Evolutionary conservation across 495 filamentous ascomycete genomes (phyloP).

Genomic region (Hypoxylon fragiforme): DNA sequence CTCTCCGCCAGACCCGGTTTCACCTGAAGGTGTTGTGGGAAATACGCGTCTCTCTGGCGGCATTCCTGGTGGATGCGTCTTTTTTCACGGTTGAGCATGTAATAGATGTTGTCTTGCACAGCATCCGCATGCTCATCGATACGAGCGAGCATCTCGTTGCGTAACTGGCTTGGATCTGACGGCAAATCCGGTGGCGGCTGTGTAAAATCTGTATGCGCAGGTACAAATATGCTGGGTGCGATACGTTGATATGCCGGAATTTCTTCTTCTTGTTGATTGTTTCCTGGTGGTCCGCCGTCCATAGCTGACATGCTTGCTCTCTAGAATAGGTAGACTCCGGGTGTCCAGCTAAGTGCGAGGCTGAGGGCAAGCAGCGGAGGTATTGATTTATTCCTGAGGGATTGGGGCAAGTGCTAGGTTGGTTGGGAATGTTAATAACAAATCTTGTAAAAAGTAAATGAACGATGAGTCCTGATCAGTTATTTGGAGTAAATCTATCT

Average conservation of each 20-base stretch:
- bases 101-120: constrained; percentile 48
- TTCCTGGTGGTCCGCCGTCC: no score
- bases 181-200: constrained; percentile 32
- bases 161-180: constrained; percentile 36
- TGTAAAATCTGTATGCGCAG: constrained; percentile 42
- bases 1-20: constrained; percentile 10
- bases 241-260: constrained; percentile 42
- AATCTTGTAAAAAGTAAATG: no score
- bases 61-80: constrained; percentile 35
- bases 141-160: constrained; percentile 41
- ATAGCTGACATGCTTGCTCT: no score
- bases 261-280: constrained; percentile 24
- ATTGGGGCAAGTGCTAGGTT: no score
- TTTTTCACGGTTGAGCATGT: constrained; percentile 46
- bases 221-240: constrained; percentile 48
- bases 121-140: constrained; percentile 46
- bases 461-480: no score
- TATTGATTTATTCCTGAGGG: no score
- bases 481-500: no score
- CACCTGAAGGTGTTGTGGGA: neutral
- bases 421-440: no score
- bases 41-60: constrained; percentile 9
- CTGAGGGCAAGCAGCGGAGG: no score
- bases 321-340: no score
- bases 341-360: no score